Evolutionary conservation across 176 grass and related monocot genomes (phyloP).

Genomic region (Triticum dicoccoides): DNA sequence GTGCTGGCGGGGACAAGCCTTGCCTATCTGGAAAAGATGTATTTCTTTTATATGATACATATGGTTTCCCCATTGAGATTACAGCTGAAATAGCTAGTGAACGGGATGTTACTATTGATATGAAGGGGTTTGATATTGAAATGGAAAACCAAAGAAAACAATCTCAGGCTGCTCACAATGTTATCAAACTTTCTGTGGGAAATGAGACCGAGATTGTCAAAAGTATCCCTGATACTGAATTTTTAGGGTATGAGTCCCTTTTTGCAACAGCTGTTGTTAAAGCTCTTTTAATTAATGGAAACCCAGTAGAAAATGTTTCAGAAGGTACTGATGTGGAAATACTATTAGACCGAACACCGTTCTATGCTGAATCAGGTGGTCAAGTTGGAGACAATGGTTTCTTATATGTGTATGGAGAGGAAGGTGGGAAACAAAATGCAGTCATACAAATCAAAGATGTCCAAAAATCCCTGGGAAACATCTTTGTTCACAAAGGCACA

Average conservation of each 20-base stretch:
- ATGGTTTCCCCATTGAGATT: slow-evolving; percentile 96
- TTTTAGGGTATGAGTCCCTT: slow-evolving; percentile 87
- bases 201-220: slow-evolving; percentile 78
- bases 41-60: slow-evolving; percentile 97
- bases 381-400: slow-evolving; percentile 96
- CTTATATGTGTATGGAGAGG: slow-evolving; percentile 47
- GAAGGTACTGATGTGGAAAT: slow-evolving; percentile 87
- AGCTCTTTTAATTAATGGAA: slow-evolving; percentile 81
- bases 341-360: slow-evolving; percentile 85
- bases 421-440: slow-evolving; percentile 49
- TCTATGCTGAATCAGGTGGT: slow-evolving; percentile 97
- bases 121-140: slow-evolving; percentile 85
- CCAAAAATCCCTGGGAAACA: slow-evolving; percentile 88
- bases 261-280: slow-evolving; percentile 66
- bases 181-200: slow-evolving; percentile 81
- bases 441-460: slow-evolving; percentile 85
- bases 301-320: slow-evolving; percentile 62
- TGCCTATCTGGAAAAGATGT: slow-evolving; percentile 84
- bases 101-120: slow-evolving; percentile 66
- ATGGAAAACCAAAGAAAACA: slow-evolving; percentile 95
- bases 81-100: slow-evolving; percentile 89
- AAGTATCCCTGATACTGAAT: slow-evolving; percentile 76
- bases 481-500: slow-evolving; percentile 90
- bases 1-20: slow-evolving; percentile 54
- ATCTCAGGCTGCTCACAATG: slow-evolving; percentile 87